These are phyloP conservation scores for Fistulifera solaris DNA, from an alignment of 108 stramenopile genomes.

Conservation along the genomic window DNA sequence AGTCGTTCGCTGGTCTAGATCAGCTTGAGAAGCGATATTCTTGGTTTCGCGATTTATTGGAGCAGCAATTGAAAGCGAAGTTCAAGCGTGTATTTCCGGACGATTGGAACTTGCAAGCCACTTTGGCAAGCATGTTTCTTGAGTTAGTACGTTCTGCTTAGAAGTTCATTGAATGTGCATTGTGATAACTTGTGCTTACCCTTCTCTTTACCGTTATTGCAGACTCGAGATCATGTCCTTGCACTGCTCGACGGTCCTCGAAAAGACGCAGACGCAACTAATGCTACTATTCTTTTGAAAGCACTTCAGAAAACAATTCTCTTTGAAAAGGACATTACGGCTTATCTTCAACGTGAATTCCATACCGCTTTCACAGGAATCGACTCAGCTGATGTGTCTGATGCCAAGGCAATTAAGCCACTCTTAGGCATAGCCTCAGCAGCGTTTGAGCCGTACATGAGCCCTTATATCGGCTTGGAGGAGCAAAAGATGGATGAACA, in stretches of 20 bases:
- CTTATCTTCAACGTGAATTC: conserved; percentile 67
- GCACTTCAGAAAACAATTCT: conserved; percentile 90
- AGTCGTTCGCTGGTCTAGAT: conserved; percentile 45
- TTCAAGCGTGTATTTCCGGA: conserved; percentile 85
- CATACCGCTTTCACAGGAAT: conserved; percentile 49
- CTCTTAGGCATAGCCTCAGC: conserved; percentile 74
- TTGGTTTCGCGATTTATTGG: conserved; percentile 84
- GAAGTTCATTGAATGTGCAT: too few species aligned
- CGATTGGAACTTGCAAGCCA: conserved; percentile 87
- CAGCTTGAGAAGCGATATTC: conserved; percentile 87
- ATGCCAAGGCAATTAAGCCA: conserved; percentile 41
- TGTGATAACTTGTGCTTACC: neutral
- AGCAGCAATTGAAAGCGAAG: conserved; percentile 46
- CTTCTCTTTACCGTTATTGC: neutral
- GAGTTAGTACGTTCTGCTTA: conserved; percentile 32
- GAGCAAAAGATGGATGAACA: conserved; percentile 88
- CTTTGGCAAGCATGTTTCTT: conserved; percentile 66
- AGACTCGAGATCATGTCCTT: conserved; percentile 40
- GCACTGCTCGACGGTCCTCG: conserved; percentile 31
- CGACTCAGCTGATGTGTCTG: conserved; percentile 24
- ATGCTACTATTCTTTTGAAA: conserved; percentile 86
- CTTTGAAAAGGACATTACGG: conserved; percentile 93
- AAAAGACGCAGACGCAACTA: conserved; percentile 51
- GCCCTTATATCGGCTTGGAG: conserved; percentile 91
- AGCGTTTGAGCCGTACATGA: conserved; percentile 95